Base-by-base conservation (phyloP, 768 basidiomycete species). In the Harrya chromipes region DNA sequence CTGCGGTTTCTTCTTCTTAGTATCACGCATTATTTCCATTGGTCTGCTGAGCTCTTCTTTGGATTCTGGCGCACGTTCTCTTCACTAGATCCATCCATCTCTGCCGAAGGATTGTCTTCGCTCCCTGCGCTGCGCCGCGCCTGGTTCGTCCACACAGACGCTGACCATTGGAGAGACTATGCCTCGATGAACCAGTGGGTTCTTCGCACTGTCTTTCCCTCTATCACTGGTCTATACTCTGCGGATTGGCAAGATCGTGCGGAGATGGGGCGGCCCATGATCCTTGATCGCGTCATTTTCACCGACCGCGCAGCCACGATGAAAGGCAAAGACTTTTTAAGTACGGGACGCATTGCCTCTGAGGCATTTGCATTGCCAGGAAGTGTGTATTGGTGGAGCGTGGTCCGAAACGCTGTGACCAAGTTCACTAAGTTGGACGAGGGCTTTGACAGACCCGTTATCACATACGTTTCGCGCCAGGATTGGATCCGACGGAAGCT, bases 31-130 rank as follows among this genome's bases (percentile, higher is more conserved):
- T 95, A 94, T 65, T 95, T 93, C 65, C 93, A 97, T 61, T 94
- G 89, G 82, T 82, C 87, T 27, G 93, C 94, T 4, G 94, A 97
- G 63, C 80, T 94, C 17, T 86, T 89, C 72, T 90, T 91, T 55
- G 94, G 94, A 35, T 81, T 94, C 58, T 95, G 94, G 94, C 80
- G 91, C 8, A 84, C 92, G 0, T 95, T 94, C 66, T 79, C 90
- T 29, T 83, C 89, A 2, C 73, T 95, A 11, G 91, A 94, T 64
- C 78, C 80, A 1, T 69, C 67, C 19, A 92, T 94, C 44, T 68
- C 82, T 3, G 56, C 79, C 0, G 70, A 76, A 39, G 92, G 90
- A 8, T 78, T 78, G 40, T 89, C 90, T 1, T 67, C 73, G 6
- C 83, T 97, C 29, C 87, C 90, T 1, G 74, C 86, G 2, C 79